Percentiles rank a stretch among this genome's conserved stretches.
These are phyloP conservation scores for Apium graveolens DNA, from an alignment of 129 eudicot genomes.

Conservation along the genomic window DNA sequence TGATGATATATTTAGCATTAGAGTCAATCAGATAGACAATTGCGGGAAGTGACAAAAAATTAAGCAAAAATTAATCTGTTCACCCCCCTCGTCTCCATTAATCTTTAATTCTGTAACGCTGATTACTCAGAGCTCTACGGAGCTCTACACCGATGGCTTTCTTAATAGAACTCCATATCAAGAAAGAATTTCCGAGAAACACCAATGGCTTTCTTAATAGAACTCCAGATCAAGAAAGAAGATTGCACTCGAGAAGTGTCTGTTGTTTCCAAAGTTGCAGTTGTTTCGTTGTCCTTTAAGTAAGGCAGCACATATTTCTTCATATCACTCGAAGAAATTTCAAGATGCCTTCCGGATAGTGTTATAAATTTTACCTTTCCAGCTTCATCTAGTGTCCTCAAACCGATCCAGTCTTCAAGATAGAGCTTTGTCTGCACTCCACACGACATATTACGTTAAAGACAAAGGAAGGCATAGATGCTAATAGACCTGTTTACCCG, in stretches of 20 bases:
- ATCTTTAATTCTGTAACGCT: not conserved
- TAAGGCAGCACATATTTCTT: slow-evolving; percentile 57
- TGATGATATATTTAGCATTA: too few species aligned
- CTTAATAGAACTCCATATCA: slow-evolving; percentile 5
- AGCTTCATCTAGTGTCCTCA: slow-evolving; percentile 66
- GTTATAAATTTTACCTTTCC: slow-evolving; percentile 74
- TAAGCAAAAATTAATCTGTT: not conserved
- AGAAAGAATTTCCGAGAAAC: not conserved
- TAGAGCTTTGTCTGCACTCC: slow-evolving; percentile 62
- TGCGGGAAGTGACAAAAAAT: too few species aligned
- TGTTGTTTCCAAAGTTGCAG: not conserved
- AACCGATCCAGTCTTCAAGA: slow-evolving; percentile 87
- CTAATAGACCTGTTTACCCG: not conserved
- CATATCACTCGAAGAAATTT: slow-evolving; percentile 45
- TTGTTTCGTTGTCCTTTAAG: slow-evolving; percentile 27
- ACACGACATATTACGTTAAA: not conserved
- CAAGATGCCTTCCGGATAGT: slow-evolving; percentile 57
- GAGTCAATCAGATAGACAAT: too few species aligned
- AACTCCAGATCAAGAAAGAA: not conserved
- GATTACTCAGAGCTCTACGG: not conserved
- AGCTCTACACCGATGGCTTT: not conserved
- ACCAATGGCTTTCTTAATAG: not conserved
- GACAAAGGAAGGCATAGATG: not conserved
- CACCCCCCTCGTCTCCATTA: not conserved
- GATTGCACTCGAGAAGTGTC: not conserved